Evolutionary conservation across 2,329 filamentous ascomycete species (phyloP), one percentile per base, ranked within the genome.

Genomic region (Boeremia exigua): DNA sequence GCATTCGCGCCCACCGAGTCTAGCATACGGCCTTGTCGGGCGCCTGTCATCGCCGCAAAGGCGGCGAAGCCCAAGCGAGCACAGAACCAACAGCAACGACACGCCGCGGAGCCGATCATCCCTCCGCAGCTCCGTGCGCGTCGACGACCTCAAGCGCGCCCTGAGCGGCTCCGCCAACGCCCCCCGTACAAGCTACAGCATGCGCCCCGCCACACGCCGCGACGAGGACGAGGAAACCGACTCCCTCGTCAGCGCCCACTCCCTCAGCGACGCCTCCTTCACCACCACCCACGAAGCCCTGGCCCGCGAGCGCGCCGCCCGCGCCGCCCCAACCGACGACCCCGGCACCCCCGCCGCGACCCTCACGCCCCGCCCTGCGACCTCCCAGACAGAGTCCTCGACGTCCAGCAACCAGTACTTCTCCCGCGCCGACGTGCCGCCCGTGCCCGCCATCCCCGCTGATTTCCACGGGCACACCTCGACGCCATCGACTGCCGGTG

Each of bases 201-300:
- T 62, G 19, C 70, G 68, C 25, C 65, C 66, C 0, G 56, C 63
- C 0, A 67, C 62, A 3, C 63, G 67, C 15, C 68, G 64, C n/a
- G 59, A 64, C 34, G 63, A 61, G 5, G 62, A 61, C 32, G 84
- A 82, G 53, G 78, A 77, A 9, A 71, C 83, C 53, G 88, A 91
- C 49, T 90, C 87, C 72, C 84, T 91, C 80, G 83, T 88, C 60
- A 90, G 87, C 76, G 89, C 87, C 60, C 88, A 90, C 53, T 84
- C 84, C 39, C 80, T 84, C n/a, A 89, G 87, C 6, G 88, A 91
- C 67, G 76, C 86, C 17, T 88, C 85, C 34, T 73, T 74, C 48
- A 60, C 72, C 23, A 74, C 71, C 1, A 62, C 70, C 3, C 65
- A 72, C 19, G 66, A 63, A 6, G 37, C 45, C 2, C 32, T 59